phyloP scores from a whole-genome alignment of 306 rosid genomes.

The Vachellia collinsii region DNA sequence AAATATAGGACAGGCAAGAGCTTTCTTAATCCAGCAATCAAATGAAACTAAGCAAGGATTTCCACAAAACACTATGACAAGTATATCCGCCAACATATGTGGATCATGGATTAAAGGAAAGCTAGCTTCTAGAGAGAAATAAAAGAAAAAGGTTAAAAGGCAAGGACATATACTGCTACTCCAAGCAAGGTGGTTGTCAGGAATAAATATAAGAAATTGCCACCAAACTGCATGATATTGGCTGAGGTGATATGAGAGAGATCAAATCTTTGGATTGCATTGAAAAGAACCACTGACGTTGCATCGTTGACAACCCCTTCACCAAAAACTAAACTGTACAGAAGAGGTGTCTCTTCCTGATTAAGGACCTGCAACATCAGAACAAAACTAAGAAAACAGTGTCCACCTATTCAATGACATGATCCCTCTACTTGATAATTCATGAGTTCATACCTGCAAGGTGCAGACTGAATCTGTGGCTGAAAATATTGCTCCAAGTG shows the following conservation, averaged over 20 bases:
- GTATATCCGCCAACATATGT: neutral
- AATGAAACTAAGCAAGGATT: neutral
- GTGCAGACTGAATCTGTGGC: conserved; percentile 78
- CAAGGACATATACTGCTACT: conserved; percentile 47
- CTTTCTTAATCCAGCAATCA: conserved; percentile 6
- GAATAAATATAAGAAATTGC: conserved; percentile 51
- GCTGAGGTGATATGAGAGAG: conserved; percentile 54
- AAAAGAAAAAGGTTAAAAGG: conserved; percentile 33
- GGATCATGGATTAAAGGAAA: neutral
- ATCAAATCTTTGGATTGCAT: conserved; percentile 67
- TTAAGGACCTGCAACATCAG: conserved; percentile 60
- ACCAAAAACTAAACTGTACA: conserved; percentile 73
- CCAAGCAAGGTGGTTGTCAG: conserved; percentile 63
- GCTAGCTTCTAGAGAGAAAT: neutral
- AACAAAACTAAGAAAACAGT: conserved; percentile 26
- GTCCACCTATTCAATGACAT: conserved; percentile 1
- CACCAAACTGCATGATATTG: conserved; percentile 42
- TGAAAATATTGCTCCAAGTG: conserved; percentile 73
- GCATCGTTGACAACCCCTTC: conserved; percentile 85
- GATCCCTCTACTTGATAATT: neutral
- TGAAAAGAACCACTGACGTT: conserved; percentile 67
- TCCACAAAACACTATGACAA: neutral
- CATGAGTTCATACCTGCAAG: conserved; percentile 52
- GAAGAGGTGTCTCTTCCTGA: conserved; percentile 75
- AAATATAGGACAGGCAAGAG: conserved; percentile 7